These are phyloP conservation scores for Globisporangium yorkense DNA, from an alignment of 352 stramenopile species.

Conservation along the genomic window DNA sequence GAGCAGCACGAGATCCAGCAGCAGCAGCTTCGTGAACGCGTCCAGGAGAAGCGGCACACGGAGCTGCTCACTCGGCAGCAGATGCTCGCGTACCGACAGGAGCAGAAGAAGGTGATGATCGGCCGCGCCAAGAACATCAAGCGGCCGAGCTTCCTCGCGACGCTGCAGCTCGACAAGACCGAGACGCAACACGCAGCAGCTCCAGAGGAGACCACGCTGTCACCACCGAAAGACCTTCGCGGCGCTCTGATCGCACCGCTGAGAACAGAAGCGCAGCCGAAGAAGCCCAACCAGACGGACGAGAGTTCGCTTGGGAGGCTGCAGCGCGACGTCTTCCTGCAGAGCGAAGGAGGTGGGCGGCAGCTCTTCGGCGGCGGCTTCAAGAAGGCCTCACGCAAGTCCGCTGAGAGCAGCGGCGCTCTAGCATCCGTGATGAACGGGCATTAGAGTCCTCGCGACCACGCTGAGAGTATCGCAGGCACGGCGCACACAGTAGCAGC, in stretches of 20 bases:
- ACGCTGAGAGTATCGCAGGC: background rate
- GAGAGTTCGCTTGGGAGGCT: conserved; percentile 4
- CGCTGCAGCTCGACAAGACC: conserved; percentile 18
- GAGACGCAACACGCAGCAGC: background rate
- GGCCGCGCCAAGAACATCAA: conserved; percentile 9
- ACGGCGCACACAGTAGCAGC: background rate
- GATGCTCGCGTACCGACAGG: conserved; percentile 11
- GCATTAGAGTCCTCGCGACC: background rate
- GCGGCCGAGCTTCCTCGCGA: conserved; percentile 24
- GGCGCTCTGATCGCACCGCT: background rate
- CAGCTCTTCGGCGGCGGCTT: conserved; percentile 38
- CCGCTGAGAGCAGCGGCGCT: background rate
- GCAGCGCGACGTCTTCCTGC: conserved; percentile 10
- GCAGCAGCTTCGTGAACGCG: conserved; percentile 6
- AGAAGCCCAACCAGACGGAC: background rate
- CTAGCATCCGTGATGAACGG: background rate
- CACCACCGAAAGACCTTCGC: background rate
- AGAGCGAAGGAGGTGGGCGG: conserved; percentile 11
- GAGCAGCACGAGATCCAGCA: conserved; percentile 8
- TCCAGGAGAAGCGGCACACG: conserved; percentile 12
- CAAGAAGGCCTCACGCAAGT: background rate
- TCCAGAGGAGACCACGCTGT: background rate
- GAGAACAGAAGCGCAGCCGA: background rate
- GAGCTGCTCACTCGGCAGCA: conserved; percentile 13
- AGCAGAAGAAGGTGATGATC: conserved; percentile 17